Conservation (phyloP, 257 asterid genomes). For the Solanum bulbocastanum region DNA sequence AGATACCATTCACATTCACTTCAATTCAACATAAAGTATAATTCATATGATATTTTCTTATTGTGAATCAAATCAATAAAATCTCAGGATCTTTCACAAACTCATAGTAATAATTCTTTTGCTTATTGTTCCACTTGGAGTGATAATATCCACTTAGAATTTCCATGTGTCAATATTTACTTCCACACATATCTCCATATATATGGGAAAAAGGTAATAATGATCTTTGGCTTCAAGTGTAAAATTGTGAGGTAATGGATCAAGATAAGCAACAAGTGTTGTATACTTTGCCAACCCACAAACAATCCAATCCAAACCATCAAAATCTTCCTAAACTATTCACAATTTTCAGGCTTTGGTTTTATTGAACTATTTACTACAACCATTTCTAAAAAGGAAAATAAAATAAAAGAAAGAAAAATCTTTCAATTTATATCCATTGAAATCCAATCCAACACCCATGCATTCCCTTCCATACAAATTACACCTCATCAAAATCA, state of each 20-base stretch:
- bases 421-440: constrained; percentile 43
- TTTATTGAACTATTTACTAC: constrained; percentile 3
- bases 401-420: neutral
- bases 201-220: neutral
- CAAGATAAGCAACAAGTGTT: constrained; percentile 69
- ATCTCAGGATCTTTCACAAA: neutral
- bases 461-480: constrained; percentile 65
- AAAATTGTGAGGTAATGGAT: constrained; percentile 40
- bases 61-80: neutral
- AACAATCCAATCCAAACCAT: constrained; percentile 12
- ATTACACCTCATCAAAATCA: constrained; percentile 8
- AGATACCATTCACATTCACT: neutral
- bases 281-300: constrained; percentile 44
- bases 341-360: neutral
- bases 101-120: neutral
- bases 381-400: neutral
- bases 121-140: neutral
- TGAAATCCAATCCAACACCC: constrained; percentile 56
- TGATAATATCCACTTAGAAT: neutral
- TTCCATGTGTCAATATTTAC: neutral
- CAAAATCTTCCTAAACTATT: neutral
- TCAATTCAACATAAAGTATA: neutral
- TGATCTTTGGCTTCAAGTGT: neutral
- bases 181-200: neutral
- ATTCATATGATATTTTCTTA: neutral